Conservation (phyloP, 163 green algal genomes). For the Chlamydomonas reinhardtii region DNA sequence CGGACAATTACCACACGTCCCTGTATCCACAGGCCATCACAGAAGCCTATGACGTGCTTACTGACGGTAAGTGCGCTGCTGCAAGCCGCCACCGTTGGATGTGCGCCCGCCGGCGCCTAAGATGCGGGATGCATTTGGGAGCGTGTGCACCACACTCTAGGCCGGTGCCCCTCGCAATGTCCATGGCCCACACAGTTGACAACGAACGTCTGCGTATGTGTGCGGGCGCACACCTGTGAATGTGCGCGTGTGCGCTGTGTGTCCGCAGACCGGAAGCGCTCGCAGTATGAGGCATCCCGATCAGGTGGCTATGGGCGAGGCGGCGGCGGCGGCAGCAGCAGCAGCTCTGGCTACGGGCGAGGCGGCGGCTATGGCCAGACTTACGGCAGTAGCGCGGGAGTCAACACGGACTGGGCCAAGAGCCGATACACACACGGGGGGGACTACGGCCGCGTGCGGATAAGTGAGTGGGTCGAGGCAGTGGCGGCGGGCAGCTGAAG, state of each 20-base stretch:
- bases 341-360: neutral
- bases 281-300: conserved; percentile 32
- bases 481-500: no score
- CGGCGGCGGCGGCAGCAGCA: neutral
- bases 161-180: no score
- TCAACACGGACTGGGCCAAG: conserved; percentile 37
- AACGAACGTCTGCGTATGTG: no score
- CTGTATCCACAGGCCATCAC: conserved; percentile 13
- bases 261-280: conserved; percentile 20
- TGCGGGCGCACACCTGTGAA: no score
- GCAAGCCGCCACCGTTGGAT: no score
- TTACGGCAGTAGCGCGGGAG: neutral
- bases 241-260: neutral
- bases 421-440: neutral
- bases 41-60: conserved; percentile 35
- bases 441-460: neutral
- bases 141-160: no score
- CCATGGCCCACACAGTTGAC: no score
- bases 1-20: no score
- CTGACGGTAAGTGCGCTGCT: conserved; percentile 3
- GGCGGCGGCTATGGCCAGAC: neutral
- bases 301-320: neutral
- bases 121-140: no score
- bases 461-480: neutral
- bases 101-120: no score